Conservation (phyloP, 345 rosid species). For the Populus tremula region DNA sequence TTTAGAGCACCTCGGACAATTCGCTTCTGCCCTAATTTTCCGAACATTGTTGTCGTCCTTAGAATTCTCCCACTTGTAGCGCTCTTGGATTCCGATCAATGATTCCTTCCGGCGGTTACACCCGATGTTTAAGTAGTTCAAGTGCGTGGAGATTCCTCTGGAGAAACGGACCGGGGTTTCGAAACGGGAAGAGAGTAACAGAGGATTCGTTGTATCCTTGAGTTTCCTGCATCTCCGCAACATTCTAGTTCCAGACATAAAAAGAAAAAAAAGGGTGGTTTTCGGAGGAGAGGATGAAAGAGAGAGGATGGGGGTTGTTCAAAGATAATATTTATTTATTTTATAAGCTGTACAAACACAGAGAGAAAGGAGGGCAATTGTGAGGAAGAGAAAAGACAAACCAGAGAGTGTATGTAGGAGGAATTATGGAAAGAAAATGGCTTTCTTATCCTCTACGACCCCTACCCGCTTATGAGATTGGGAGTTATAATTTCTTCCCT, state of each 20-base stretch:
- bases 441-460: not conserved
- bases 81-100: slow-evolving; percentile 47
- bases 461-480: no score
- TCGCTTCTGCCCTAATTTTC: slow-evolving; percentile 77
- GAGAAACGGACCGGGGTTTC: slow-evolving; percentile 15
- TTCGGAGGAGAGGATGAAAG: not conserved
- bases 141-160: slow-evolving; percentile 39
- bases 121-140: slow-evolving; percentile 38
- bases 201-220: slow-evolving; percentile 23
- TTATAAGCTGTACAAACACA: not conserved
- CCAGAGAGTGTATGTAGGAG: slow-evolving; percentile 37
- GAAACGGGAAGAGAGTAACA: slow-evolving; percentile 20
- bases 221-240: slow-evolving; percentile 70
- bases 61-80: slow-evolving; percentile 63
- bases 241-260: slow-evolving; percentile 40
- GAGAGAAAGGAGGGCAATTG: slow-evolving; percentile 14
- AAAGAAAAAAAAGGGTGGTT: not conserved
- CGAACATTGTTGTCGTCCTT: slow-evolving; percentile 26
- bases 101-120: slow-evolving; percentile 45
- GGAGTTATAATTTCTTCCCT: no score
- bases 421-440: slow-evolving; percentile 8
- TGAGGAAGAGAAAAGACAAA: slow-evolving; percentile 16
- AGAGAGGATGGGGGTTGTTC: not conserved
- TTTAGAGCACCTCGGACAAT: slow-evolving; percentile 90
- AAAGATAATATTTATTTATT: no score